A percentile compares a stretch with the other conserved stretches of the same genome.
These are phyloP conservation scores for Carallia brachiata DNA, from an alignment of 345 rosid species.

Conservation along the genomic window DNA sequence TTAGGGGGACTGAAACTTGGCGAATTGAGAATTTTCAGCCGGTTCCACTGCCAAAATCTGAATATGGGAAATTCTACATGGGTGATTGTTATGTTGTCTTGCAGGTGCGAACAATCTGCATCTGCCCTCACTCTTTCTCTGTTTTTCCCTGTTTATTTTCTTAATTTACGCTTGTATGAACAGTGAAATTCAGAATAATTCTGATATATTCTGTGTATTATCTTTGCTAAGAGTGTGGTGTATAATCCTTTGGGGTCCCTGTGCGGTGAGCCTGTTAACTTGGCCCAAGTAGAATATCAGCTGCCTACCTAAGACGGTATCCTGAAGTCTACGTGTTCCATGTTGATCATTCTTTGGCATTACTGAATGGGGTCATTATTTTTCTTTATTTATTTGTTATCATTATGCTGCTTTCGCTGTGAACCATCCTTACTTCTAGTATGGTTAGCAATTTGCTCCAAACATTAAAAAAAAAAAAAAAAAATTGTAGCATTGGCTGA, in stretches of 20 bases:
- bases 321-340: too few species aligned
- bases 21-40: constrained; percentile 95
- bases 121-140: not conserved
- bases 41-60: constrained; percentile 76
- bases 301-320: too few species aligned
- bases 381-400: too few species aligned
- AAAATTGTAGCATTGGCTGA: not conserved
- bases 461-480: not conserved
- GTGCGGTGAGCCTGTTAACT: too few species aligned
- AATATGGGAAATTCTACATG: constrained; percentile 91
- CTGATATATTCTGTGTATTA: not conserved
- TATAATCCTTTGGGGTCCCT: too few species aligned
- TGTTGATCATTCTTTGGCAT: too few species aligned
- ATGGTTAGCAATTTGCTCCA: not conserved
- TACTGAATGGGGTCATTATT: too few species aligned
- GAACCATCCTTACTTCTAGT: too few species aligned
- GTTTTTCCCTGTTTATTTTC: not conserved
- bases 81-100: constrained; percentile 93
- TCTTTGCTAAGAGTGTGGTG: too few species aligned
- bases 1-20: constrained; percentile 96
- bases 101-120: constrained; percentile 50
- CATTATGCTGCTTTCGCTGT: too few species aligned
- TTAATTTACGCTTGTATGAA: not conserved
- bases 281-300: too few species aligned
- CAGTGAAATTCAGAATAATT: not conserved